phyloP scores from a whole-genome alignment of 1,139 yeast genomes.

The Diutina sp. region DNA sequence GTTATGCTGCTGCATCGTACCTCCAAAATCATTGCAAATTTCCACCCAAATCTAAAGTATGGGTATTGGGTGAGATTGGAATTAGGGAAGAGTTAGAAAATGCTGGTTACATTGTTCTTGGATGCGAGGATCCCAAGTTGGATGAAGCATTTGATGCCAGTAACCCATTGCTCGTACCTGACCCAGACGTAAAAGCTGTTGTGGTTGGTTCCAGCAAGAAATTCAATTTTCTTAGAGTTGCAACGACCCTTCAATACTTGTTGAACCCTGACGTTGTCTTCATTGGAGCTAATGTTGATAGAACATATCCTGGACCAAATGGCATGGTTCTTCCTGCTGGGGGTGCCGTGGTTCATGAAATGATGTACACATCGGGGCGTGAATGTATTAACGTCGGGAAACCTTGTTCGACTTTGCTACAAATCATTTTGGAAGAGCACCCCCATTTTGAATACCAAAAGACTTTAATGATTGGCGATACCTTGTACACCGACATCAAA shows the following conservation, averaged over 20 bases:
- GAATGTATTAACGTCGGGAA: slow-evolving; percentile 26
- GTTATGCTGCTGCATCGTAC: slow-evolving; percentile 22
- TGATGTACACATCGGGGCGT: slow-evolving; percentile 23
- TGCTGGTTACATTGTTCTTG: slow-evolving; percentile 57
- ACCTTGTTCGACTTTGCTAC: slow-evolving; percentile 13
- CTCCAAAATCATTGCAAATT: slow-evolving; percentile 14
- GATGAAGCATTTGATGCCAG: slow-evolving; percentile 20
- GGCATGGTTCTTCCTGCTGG: slow-evolving; percentile 30
- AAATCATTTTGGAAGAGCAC: slow-evolving; percentile 16
- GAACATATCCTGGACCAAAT: slow-evolving; percentile 27
- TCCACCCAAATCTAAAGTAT: slow-evolving; percentile 37
- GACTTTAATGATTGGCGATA: slow-evolving; percentile 32
- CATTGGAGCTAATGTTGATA: slow-evolving; percentile 28
- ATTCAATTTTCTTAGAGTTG: slow-evolving; percentile 24
- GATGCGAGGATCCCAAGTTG: slow-evolving; percentile 49
- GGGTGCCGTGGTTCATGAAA: slow-evolving; percentile 27
- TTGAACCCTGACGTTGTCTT: slow-evolving; percentile 17
- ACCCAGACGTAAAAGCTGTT: slow-evolving; percentile 27
- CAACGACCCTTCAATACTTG: slow-evolving; percentile 27
- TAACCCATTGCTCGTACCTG: slow-evolving; percentile 32
- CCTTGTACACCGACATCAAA: slow-evolving; percentile 29
- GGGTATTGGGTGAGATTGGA: slow-evolving; percentile 82
- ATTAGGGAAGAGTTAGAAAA: slow-evolving; percentile 59
- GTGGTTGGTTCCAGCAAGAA: slow-evolving; percentile 28
- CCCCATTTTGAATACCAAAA: slow-evolving; percentile 14